Conservation (phyloP, 1,139 yeast species). For the Suhomyces chickasaworum region DNA sequence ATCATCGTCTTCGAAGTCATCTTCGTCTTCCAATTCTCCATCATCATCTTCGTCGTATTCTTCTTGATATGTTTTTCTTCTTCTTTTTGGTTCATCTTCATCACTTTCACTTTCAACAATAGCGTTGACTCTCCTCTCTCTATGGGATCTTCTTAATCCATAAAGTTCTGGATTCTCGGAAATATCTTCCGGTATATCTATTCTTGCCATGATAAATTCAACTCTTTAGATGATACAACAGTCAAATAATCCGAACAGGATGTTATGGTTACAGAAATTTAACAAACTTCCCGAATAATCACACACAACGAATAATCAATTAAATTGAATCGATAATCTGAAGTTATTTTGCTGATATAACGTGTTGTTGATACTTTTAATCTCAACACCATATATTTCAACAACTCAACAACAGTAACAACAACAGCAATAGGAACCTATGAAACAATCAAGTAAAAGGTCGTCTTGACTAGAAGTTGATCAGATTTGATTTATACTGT, state of each 20-base stretch:
- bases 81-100: conserved; percentile 23
- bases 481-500: background rate
- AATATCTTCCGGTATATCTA: conserved; percentile 42
- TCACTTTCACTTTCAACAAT: conserved; percentile 45
- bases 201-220: conserved; percentile 22
- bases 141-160: conserved; percentile 84
- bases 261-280: background rate
- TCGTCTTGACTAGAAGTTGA: background rate
- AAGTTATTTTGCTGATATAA: background rate
- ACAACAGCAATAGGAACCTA: background rate
- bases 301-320: background rate
- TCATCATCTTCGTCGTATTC: conserved; percentile 30
- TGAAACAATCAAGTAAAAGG: background rate
- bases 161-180: conserved; percentile 80
- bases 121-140: conserved; percentile 57
- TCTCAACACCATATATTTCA: background rate
- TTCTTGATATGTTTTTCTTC: conserved; percentile 24
- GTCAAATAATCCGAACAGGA: background rate
- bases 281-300: background rate
- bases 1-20: conserved; percentile 37
- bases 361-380: background rate
- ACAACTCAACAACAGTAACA: background rate
- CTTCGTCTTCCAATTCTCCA: conserved; percentile 30
- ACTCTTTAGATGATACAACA: background rate
- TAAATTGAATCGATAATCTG: background rate